Evolutionary conservation across 306 rosid species (phyloP).

Genomic region (Ochetophila trinervis): DNA sequence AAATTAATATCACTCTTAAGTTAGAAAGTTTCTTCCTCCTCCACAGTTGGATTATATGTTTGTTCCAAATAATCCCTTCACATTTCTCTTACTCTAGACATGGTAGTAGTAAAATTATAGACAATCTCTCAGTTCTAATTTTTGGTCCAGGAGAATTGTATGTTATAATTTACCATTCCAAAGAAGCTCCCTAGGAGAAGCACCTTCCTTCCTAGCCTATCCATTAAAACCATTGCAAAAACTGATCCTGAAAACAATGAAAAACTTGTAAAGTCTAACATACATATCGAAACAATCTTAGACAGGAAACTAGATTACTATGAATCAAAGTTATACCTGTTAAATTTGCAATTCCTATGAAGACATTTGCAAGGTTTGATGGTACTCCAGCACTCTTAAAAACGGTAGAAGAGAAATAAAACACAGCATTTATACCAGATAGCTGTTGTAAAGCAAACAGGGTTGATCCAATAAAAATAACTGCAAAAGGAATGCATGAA

Average conservation of each 20-base stretch:
- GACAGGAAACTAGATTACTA: slow-evolving; percentile 18
- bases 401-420: slow-evolving; percentile 97
- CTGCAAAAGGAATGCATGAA: slow-evolving; percentile 89
- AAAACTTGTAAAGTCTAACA: slow-evolving; percentile 24
- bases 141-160: background rate
- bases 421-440: slow-evolving; percentile 97
- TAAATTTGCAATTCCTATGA: slow-evolving; percentile 77
- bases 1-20: background rate
- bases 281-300: slow-evolving; percentile 9
- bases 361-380: slow-evolving; percentile 76
- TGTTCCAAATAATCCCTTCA: too few relatives aligned
- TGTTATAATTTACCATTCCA: slow-evolving; percentile 73
- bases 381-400: slow-evolving; percentile 93
- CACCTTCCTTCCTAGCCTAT: slow-evolving; percentile 85
- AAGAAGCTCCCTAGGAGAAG: slow-evolving; percentile 89
- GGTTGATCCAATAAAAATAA: slow-evolving; percentile 98
- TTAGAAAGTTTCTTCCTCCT: background rate
- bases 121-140: too few relatives aligned
- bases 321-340: slow-evolving; percentile 48
- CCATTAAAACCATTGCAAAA: slow-evolving; percentile 85
- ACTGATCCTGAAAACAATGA: slow-evolving; percentile 61
- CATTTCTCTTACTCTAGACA: too few relatives aligned
- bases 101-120: too few relatives aligned
- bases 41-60: too few relatives aligned
- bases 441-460: slow-evolving; percentile 99